Evolutionary conservation across 2,329 filamentous ascomycete species (phyloP).

Genomic region (Cytospora paraplurivora): DNA sequence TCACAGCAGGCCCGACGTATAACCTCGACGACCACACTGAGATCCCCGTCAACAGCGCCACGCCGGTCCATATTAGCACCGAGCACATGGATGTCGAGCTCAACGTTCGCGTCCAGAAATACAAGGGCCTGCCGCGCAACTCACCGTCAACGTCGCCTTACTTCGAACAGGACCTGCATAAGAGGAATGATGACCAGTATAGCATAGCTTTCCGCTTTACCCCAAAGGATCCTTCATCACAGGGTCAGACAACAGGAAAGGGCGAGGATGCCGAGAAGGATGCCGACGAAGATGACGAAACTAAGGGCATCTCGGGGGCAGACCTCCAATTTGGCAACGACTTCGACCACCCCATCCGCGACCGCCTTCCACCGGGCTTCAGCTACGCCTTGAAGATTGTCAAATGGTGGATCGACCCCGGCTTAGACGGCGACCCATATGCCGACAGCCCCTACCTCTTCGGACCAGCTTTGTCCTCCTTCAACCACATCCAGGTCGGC

Average conservation of each 20-base stretch:
- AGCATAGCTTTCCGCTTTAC: constrained; percentile 79
- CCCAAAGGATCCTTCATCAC: constrained; percentile 54
- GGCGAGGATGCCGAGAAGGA: constrained; percentile 32
- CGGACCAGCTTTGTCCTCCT: constrained; percentile 76
- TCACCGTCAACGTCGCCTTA: constrained; percentile 75
- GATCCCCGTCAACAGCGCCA: constrained; percentile 73
- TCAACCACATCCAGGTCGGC: constrained; percentile 70
- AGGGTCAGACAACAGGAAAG: constrained; percentile 21
- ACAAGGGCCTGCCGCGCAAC: constrained; percentile 67
- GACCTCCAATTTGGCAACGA: constrained; percentile 93
- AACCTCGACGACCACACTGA: constrained; percentile 69
- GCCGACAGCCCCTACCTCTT: constrained; percentile 86
- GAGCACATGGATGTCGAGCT: constrained; percentile 67
- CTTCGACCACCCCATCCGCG: constrained; percentile 87
- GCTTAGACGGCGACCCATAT: constrained; percentile 86
- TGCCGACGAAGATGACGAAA: constrained; percentile 27
- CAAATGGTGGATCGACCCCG: constrained; percentile 88
- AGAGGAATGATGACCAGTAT: constrained; percentile 73
- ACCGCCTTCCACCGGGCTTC: constrained; percentile 84
- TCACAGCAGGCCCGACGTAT: constrained; percentile 81
- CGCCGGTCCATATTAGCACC: constrained; percentile 64
- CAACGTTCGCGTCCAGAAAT: constrained; percentile 71
- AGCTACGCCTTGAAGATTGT: constrained; percentile 82
- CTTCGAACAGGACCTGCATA: constrained; percentile 72
- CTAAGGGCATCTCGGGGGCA: constrained; percentile 62